Conservation (phyloP, 768 basidiomycete genomes). For the Lactarius hengduanensis region DNA sequence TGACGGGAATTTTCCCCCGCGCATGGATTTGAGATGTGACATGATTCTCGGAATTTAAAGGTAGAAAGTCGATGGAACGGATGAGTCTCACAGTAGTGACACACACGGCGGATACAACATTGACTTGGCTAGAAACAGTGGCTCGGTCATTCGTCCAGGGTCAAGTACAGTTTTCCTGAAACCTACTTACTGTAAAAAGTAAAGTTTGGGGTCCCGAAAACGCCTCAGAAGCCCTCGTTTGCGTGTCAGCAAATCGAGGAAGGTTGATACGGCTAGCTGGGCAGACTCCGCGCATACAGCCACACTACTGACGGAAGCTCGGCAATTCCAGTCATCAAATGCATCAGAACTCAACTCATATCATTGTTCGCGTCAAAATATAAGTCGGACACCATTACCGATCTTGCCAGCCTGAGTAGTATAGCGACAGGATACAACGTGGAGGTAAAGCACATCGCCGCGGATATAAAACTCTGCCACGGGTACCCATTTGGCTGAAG, state of each 20-base stretch:
- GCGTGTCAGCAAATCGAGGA: not conserved
- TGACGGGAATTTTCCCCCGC: not conserved
- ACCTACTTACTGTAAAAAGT: not conserved
- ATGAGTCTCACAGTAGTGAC: not conserved
- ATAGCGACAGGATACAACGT: not conserved
- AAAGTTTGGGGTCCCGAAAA: not conserved
- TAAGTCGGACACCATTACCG: not conserved
- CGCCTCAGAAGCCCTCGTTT: too few species aligned
- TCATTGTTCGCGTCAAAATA: not conserved
- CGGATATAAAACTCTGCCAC: not conserved
- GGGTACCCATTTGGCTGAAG: not conserved
- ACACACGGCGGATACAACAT: not conserved
- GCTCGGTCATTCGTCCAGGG: not conserved
- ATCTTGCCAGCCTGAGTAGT: not conserved
- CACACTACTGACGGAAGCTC: not conserved
- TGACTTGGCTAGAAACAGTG: not conserved
- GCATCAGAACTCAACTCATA: not conserved
- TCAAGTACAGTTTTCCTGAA: not conserved
- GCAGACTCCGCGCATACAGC: not conserved
- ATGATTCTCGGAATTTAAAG: not conserved
- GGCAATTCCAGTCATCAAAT: not conserved
- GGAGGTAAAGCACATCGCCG: not conserved
- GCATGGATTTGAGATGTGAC: not conserved
- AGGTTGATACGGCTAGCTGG: not conserved
- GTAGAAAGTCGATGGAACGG: not conserved